Evolutionary conservation across 2,329 filamentous ascomycete species (phyloP), one percentile per base, ranked within the genome.

Genomic region (Sporothrix pseudoabietina): DNA sequence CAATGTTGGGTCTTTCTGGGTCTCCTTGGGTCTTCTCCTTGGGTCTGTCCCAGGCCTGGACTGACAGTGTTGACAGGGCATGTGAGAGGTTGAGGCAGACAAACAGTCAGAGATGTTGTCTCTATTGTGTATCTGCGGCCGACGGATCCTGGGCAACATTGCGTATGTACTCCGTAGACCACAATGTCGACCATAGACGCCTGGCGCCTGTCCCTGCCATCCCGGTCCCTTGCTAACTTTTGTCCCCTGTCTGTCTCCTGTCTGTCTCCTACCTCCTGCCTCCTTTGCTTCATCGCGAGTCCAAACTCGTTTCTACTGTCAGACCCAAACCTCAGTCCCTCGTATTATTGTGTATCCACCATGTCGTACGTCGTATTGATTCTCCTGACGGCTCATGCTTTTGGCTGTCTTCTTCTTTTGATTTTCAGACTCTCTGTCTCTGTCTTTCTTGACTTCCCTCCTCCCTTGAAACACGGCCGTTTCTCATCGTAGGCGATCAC

Each of bases 391-490:
- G 14, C 47, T 54, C 66, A 39, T 69, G 66, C 47, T 26, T 41
- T 35, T 71, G 54, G 14, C 35, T 69, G 44, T 22, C 49, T 70
- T 10, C n/a, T 5, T 57, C n/a, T n/a, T 39, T 35, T 49, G 49
- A 49, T 49, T 49, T 49, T 19, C 8, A 26, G 1, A 26, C 26
- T 26, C 26, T 2, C 26, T 26, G 26, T 26, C 26, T 26, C 26
- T 26, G 26, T 2, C 19, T 26, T 54, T n/a, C 41, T n/a, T 16
- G 5, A 26, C 22, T 66, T 16, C 16, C 2, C n/a, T 32, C 8
- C 61, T 9, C 26, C 41, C 69, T 52, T 76, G 75, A 75, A 75
- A 76, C 75, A 44, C 30, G 66, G 47, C 71, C 47, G 69, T 68
- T 70, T 49, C 59, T 73, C 71, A 65, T 61, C 39, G 19, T 30